Evolutionary conservation across 192 early-diverging fungal species (phyloP).

Genomic region (Coemansia sp.): DNA sequence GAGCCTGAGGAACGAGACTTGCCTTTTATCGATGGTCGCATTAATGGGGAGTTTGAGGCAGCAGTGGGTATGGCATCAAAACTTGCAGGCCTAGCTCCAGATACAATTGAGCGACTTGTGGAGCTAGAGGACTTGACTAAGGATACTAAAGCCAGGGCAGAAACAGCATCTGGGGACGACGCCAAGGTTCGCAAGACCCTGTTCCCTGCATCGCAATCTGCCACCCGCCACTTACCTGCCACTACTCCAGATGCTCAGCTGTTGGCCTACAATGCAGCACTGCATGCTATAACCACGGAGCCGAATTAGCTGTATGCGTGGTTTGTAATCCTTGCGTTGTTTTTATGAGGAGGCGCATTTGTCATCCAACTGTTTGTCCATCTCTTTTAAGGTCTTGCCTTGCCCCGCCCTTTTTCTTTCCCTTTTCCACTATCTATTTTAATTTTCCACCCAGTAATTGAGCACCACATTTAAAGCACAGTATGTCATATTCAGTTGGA

Average conservation of each 20-base stretch:
- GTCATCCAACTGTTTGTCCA: not conserved
- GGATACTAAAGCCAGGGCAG: slow-evolving; percentile 10
- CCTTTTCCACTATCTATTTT: slow-evolving; percentile 1
- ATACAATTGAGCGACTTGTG: slow-evolving; percentile 9
- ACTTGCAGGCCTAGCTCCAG: slow-evolving; percentile 11
- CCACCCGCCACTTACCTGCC: not conserved
- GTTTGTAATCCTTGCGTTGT: not conserved
- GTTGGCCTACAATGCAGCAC: slow-evolving; percentile 39
- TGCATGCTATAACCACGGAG: slow-evolving; percentile 33
- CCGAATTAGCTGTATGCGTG: not conserved
- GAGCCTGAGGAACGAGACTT: slow-evolving; percentile 3
- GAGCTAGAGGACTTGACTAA: slow-evolving; percentile 13
- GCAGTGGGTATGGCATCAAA: slow-evolving; percentile 16
- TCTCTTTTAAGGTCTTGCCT: not conserved
- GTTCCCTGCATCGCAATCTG: not conserved
- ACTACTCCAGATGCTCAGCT: slow-evolving; percentile 8
- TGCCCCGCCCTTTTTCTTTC: not conserved
- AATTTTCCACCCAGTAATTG: not conserved
- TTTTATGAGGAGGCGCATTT: not conserved
- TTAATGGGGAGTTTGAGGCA: slow-evolving; percentile 39
- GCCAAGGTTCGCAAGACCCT: slow-evolving; percentile 19
- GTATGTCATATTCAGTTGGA: slow-evolving; percentile 4
- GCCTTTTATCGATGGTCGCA: slow-evolving; percentile 34
- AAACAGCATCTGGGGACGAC: slow-evolving; percentile 5
- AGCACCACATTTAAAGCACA: not conserved